Conservation (phyloP, 106 monocot genomes). For the Platanthera guangdongensis region DNA sequence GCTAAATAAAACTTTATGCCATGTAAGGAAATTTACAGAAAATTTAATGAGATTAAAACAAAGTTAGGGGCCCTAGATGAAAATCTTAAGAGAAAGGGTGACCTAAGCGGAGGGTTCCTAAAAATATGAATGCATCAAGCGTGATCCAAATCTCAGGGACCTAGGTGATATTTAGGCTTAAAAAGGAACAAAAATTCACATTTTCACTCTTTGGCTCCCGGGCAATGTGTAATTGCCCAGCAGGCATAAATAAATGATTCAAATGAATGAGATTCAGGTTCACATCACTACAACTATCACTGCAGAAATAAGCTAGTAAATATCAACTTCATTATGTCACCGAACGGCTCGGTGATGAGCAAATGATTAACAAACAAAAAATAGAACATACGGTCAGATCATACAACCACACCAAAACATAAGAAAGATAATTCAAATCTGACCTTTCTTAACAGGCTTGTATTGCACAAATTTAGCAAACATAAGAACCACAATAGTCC, state of each 20-base stretch:
- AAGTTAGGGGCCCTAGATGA: no score
- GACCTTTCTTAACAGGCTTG: slow-evolving; percentile 46
- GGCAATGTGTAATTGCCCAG: not conserved
- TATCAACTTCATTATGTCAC: not conserved
- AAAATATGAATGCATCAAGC: no score
- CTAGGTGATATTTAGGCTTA: no score
- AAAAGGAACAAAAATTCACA: no score
- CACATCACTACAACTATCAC: not conserved
- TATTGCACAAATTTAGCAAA: slow-evolving; percentile 37
- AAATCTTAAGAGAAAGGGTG: no score
- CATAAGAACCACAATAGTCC: slow-evolving; percentile 20
- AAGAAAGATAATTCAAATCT: not conserved
- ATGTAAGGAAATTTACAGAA: no score
- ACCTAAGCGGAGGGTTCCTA: no score
- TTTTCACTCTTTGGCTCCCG: not conserved
- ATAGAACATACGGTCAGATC: not conserved
- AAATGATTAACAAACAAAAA: not conserved
- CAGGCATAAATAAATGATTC: not conserved
- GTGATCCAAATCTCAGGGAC: no score
- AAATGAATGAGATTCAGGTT: not conserved
- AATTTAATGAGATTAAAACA: no score
- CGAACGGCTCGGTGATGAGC: not conserved
- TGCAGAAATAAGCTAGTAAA: not conserved
- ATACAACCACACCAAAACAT: not conserved
- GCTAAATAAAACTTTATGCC: no score